phyloP scores from a whole-genome alignment of 2,329 filamentous ascomycete genomes.

The Monosporascus sp. region DNA sequence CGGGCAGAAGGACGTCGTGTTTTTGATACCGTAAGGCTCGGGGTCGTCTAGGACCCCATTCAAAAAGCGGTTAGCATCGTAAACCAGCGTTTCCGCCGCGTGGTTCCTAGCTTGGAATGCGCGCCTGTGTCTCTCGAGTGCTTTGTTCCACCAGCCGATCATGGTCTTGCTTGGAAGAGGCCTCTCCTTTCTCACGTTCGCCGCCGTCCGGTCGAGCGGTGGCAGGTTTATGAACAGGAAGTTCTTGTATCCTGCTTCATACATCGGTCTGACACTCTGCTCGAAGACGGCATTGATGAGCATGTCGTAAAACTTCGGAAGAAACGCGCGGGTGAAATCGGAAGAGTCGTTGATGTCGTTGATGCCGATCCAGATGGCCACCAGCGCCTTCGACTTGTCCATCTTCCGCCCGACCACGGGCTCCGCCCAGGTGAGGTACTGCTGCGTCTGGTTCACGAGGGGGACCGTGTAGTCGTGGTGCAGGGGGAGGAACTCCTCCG shows the following conservation, averaged over 20 bases:
- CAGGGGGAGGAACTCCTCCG: constrained; percentile 37
- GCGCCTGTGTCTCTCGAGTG: constrained; percentile 21
- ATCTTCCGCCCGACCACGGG: constrained; percentile 29
- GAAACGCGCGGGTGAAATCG: constrained; percentile 35
- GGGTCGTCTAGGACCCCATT: constrained; percentile 24
- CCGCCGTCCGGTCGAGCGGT: constrained; percentile 40
- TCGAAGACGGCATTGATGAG: constrained; percentile 36
- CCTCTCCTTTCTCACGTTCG: constrained; percentile 26
- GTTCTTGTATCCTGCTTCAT: constrained; percentile 44
- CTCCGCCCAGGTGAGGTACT: constrained; percentile 41
- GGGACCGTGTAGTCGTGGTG: constrained; percentile 47
- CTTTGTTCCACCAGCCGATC: constrained; percentile 37
- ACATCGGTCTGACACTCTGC: constrained; percentile 33
- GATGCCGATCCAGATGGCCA: constrained; percentile 48
- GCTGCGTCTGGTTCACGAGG: constrained; percentile 43
- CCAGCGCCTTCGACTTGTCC: constrained; percentile 34
- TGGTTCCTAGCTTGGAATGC: constrained; percentile 24
- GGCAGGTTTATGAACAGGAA: constrained; percentile 48
- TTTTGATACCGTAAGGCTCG: constrained; percentile 19
- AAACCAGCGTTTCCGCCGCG: constrained; percentile 18
- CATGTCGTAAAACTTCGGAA: constrained; percentile 38
- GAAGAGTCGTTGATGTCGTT: constrained; percentile 50
- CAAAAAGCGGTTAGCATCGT: constrained; percentile 28
- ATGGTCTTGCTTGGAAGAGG: constrained; percentile 40
- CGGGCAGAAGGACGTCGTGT: constrained; percentile 22